Base-by-base conservation (phyloP, 1,284 basidiomycete species). In the Ganoderma meredithae region DNA sequence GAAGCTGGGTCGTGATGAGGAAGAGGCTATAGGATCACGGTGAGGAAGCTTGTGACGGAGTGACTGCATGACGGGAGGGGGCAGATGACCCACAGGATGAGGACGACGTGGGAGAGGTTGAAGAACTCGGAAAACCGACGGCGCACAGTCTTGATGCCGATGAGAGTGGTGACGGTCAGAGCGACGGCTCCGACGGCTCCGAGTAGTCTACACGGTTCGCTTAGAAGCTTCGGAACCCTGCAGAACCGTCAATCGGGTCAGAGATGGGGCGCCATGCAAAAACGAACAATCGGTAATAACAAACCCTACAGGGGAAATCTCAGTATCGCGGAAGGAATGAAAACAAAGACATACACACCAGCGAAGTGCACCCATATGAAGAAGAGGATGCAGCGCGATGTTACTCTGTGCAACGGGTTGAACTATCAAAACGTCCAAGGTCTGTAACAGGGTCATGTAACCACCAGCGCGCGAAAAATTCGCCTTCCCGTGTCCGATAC, bases 121-220 rank as follows among this genome's bases (percentile, higher is more conserved):
- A 85, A 85, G 63, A 79, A 72, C 72, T 85, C 83, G 75, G 84
- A 84, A 52, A 80, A 78, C 19, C 76, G 69, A 12, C 75, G 75
- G 55, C 84, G 78, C 44, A 83, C 76, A 6, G 78, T 74, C 55
- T 76, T 73, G 61, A 83, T 69, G 1, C 82, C 81, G 12, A 81
- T 69, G 19, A 82, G 43, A 15, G 77, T 72, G 61, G 81, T 69
- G 25, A 83, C 66, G 7, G 76, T 81, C 52, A 80, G 77, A 0
- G 77, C 75, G 36, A 78, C 69, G 3, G 79, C 76, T 15, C 76
- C 78, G 22, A 76, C 75, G 15, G 79, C 67, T 6, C 81, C 82
- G 25, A 71, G 64, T 15, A 59, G 60, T 27, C 72, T 70, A 74
- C 74, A 77, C 4, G 44, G 31, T 1, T 58, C 64, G 39, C 64